phyloP scores from a whole-genome alignment of 2,329 filamentous ascomycete genomes.

The Diplodia sapinea region DNA sequence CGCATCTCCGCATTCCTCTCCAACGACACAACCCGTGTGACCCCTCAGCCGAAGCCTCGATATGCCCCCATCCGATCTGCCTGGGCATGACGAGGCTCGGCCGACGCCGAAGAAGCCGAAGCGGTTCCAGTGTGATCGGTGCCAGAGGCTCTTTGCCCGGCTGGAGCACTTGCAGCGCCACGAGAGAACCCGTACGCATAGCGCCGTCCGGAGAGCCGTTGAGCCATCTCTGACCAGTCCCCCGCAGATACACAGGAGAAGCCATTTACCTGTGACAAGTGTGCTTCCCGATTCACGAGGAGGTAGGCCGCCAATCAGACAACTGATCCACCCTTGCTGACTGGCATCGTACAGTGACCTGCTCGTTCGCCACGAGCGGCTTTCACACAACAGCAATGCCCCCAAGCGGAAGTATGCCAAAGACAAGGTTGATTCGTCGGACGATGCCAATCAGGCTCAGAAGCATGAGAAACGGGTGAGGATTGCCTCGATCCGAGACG shows the following conservation, averaged over 20 bases:
- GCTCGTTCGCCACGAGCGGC: conserved; percentile 49
- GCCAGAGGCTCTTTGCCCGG: conserved; percentile 45
- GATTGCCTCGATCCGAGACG: not conserved
- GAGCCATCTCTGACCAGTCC: conserved; percentile 32
- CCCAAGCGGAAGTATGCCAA: not conserved
- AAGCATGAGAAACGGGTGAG: conserved; percentile 11
- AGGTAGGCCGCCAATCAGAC: conserved; percentile 41
- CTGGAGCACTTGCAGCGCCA: conserved; percentile 51
- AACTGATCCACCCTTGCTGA: not conserved
- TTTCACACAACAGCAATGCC: conserved; percentile 45
- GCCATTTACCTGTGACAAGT: conserved; percentile 49
- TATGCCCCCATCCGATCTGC: conserved; percentile 29
- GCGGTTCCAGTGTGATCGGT: conserved; percentile 44
- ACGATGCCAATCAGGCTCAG: conserved; percentile 34
- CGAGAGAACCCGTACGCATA: conserved; percentile 47
- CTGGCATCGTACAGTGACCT: conserved; percentile 41
- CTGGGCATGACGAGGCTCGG: conserved; percentile 34
- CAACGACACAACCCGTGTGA: not conserved
- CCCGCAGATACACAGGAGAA: conserved; percentile 49
- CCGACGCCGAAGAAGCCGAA: conserved; percentile 45
- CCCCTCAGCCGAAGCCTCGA: not conserved
- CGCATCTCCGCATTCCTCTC: conserved; percentile 25
- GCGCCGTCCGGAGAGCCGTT: not conserved
- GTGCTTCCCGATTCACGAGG: conserved; percentile 51
- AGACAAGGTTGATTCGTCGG: conserved; percentile 28